A percentile compares a stretch with the other conserved stretches of the same genome.
phyloP scores from a whole-genome alignment of 2,329 filamentous ascomycete species.

The Mycosphaerelloides madeirae region DNA sequence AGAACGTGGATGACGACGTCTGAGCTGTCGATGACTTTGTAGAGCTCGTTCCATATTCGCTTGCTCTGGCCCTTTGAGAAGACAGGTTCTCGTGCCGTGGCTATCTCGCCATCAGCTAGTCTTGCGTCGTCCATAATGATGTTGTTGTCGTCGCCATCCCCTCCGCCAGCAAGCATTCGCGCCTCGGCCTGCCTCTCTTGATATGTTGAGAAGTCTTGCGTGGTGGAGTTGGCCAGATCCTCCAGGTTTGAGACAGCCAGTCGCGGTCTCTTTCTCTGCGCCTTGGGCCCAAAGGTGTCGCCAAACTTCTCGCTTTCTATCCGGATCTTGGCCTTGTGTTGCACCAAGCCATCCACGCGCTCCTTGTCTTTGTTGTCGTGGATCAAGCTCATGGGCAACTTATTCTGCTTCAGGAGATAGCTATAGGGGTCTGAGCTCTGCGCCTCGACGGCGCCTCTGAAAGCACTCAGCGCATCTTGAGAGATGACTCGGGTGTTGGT shows the following conservation, averaged over 20 bases:
- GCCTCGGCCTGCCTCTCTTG: constrained; percentile 75
- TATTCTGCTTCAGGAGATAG: constrained; percentile 94
- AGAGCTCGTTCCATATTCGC: constrained; percentile 93
- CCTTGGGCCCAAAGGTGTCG: constrained; percentile 88
- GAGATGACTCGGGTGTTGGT: constrained; percentile 87
- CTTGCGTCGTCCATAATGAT: constrained; percentile 10
- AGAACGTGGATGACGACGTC: constrained; percentile 95
- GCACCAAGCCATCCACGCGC: constrained; percentile 72
- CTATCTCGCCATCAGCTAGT: constrained; percentile 35
- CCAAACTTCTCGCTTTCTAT: constrained; percentile 81
- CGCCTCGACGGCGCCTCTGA: constrained; percentile 87
- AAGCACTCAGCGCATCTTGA: constrained; percentile 79
- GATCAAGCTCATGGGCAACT: constrained; percentile 93
- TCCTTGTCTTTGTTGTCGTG: constrained; percentile 63
- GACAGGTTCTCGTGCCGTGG: constrained; percentile 59
- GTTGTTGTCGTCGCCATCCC: constrained; percentile 29
- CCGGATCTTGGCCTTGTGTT: constrained; percentile 90
- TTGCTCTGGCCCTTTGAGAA: constrained; percentile 95
- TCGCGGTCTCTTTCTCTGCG: constrained; percentile 88
- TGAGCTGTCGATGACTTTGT: constrained; percentile 87
- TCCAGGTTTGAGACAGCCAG: constrained; percentile 74
- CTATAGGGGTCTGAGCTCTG: constrained; percentile 86
- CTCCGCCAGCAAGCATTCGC: constrained; percentile 63
- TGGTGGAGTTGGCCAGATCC: constrained; percentile 75
- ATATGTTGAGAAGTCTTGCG: constrained; percentile 76